These are phyloP conservation scores for Colletotrichum acutatum DNA, from an alignment of 2,329 filamentous ascomycete species.

Conservation along the genomic window DNA sequence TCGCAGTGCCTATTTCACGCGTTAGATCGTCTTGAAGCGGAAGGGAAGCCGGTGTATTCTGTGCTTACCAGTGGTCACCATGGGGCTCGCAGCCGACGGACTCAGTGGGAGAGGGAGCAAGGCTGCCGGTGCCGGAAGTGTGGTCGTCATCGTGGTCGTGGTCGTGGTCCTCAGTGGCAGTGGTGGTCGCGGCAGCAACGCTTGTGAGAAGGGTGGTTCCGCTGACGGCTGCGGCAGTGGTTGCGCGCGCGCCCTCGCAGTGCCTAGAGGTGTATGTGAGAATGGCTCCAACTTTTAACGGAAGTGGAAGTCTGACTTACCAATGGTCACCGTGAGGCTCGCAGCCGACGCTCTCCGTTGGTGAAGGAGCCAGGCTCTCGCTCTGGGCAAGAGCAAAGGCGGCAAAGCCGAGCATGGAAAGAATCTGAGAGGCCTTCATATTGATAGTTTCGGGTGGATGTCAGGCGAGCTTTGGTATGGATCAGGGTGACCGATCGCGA, in stretches of 20 bases:
- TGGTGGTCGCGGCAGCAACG: constrained; percentile 7
- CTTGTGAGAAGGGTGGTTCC: constrained; percentile 7
- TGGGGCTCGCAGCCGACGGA: constrained; percentile 49
- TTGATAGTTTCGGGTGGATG: background rate
- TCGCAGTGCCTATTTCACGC: constrained; percentile 29
- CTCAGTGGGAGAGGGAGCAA: constrained; percentile 48
- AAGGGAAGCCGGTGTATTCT: too few relatives aligned
- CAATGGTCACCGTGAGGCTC: constrained; percentile 53
- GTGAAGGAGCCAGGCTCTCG: constrained; percentile 42
- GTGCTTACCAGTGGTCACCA: constrained; percentile 50
- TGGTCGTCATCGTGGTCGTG: constrained; percentile 26
- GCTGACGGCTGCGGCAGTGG: background rate
- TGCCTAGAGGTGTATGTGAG: background rate
- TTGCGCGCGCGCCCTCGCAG: constrained; percentile 33
- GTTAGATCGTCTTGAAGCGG: background rate
- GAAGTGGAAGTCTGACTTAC: constrained; percentile 25
- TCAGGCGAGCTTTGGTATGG: background rate
- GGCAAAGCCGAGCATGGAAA: constrained; percentile 31
- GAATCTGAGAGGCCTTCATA: constrained; percentile 34
- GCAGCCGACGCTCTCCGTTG: constrained; percentile 49
- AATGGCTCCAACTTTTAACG: background rate
- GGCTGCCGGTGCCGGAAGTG: constrained; percentile 34
- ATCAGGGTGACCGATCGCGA: background rate
- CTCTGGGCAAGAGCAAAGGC: constrained; percentile 27
- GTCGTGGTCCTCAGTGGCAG: constrained; percentile 17